Conservation (phyloP, 441 rosid species). For the Aleurites moluccanus region DNA sequence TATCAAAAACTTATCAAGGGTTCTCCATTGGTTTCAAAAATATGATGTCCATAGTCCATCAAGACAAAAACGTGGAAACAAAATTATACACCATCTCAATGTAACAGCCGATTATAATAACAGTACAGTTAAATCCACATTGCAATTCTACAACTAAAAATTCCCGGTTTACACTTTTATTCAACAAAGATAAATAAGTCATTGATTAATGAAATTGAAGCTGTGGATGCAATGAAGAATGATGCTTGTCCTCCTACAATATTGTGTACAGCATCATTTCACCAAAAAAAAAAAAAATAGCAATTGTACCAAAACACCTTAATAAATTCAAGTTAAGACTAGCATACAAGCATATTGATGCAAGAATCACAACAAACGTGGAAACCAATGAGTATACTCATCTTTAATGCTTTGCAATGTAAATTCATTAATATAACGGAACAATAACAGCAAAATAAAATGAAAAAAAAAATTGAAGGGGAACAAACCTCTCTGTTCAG, state of each 20-base stretch:
- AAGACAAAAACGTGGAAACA: no score
- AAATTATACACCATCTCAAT: no score
- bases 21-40: no score
- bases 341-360: background rate
- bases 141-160: background rate
- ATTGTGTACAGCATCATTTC: background rate
- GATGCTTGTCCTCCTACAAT: background rate
- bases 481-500: conserved; percentile 62
- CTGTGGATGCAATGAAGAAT: background rate
- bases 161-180: background rate
- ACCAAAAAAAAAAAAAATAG: background rate
- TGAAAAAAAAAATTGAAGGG: conserved; percentile 5
- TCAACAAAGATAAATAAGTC: conserved; percentile 5
- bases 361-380: background rate
- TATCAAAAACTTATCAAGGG: no score
- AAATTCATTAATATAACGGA: background rate
- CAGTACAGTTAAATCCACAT: background rate
- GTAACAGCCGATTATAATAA: no score
- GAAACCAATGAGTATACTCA: background rate
- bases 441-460: background rate
- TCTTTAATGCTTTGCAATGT: background rate
- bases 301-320: background rate
- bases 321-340: background rate
- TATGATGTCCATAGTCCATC: no score
- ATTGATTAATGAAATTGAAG: background rate